phyloP scores from a whole-genome alignment of 345 rosid genomes.

The Eucalyptus cloeziana region DNA sequence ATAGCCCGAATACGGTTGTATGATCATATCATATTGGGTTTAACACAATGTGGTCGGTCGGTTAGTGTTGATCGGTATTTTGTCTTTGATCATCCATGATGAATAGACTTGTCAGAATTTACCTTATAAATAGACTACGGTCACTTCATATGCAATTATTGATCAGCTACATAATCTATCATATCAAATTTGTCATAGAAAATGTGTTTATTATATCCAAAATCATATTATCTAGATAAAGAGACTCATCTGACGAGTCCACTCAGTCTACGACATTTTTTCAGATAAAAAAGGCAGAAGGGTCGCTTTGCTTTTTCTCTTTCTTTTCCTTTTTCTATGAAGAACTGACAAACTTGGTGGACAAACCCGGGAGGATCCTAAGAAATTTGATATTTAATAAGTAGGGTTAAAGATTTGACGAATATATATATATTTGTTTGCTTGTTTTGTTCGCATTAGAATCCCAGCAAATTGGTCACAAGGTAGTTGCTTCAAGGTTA shows the following conservation, averaged over 20 bases:
- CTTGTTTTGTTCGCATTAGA: neutral
- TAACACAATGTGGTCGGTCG: neutral
- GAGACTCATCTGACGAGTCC: neutral
- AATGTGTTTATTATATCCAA: neutral
- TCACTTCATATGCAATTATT: neutral
- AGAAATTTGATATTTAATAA: neutral
- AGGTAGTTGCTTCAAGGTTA: neutral
- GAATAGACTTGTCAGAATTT: neutral
- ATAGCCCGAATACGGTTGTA: neutral
- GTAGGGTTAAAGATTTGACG: neutral
- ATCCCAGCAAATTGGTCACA: neutral
- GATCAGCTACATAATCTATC: neutral
- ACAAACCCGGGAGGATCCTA: neutral
- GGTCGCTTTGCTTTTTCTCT: neutral
- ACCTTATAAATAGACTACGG: neutral
- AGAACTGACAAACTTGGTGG: neutral
- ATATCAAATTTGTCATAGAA: neutral
- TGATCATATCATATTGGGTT: neutral
- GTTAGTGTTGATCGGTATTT: neutral
- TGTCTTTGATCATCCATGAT: neutral
- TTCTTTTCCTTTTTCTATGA: neutral
- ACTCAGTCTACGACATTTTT: neutral
- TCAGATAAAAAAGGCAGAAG: neutral
- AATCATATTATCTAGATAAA: neutral
- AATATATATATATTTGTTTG: neutral